Evolutionary conservation across 2,329 filamentous ascomycete genomes (phyloP), one percentile per base, ranked within the genome.

Genomic region (Cucurbitaria berberidis): DNA sequence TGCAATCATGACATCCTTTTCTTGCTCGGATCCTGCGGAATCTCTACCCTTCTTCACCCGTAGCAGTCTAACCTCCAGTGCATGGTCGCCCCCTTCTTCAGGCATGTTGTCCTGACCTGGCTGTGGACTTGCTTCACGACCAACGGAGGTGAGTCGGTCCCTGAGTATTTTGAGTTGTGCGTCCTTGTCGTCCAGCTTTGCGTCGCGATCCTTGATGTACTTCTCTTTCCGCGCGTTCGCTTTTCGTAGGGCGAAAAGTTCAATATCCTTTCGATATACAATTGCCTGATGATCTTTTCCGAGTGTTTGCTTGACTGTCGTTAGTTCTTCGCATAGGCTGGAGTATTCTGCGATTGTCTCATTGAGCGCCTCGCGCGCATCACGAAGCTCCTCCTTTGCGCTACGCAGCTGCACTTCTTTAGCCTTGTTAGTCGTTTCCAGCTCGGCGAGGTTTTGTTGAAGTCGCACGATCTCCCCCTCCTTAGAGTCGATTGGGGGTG

Each of bases 221-320:
- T 57, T 68, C 45, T 74, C 71, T 45, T 73, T 73, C 41, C 72
- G 70, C 36, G 73, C 70, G 51, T 68, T 72, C 16, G 62, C 66
- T 51, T 74, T 74, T 2, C 71, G 67, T 9, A 73, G 60, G 5
- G 71, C 71, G 56, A 74, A 74, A 15, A 74, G 55, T 44, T 74
- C 71, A 40, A 74, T 74, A 42, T 74, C 71, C 42, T 73, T 74
- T 18, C 71, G 63, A 42, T 74, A 74, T 45, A 73, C 51, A 36
- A 68, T 53, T 11, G 69, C 60, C 54, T 74, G 71, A 18, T 74
- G 71, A 22, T 73, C 65, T 2, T 66, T 65, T 21, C 60, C 68
- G 22, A 73, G 52, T 7, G 55, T 64, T 21, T 70, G 64, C 39
- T 69, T 74, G 51, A 68, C 61, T 3, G 59, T 63, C 43, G 67